Evolutionary conservation across 306 rosid genomes (phyloP).

Genomic region (Inga laurina): DNA sequence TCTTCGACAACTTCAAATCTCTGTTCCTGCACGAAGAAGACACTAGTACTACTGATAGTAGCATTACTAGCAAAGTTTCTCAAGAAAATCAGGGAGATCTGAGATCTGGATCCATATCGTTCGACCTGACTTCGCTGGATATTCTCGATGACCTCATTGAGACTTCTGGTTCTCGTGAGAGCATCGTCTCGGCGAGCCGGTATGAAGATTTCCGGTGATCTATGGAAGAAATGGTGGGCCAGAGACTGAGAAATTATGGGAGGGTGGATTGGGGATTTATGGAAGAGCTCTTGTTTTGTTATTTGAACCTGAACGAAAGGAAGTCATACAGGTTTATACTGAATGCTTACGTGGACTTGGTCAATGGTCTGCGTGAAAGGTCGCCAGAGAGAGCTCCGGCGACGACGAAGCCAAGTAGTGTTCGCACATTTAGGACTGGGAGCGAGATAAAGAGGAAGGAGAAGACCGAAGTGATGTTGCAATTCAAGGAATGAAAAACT

Average conservation of each 20-base stretch:
- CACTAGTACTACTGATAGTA: neutral
- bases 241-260: conserved; percentile 21
- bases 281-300: conserved; percentile 71
- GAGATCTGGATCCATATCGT: conserved; percentile 20
- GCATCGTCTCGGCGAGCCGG: conserved; percentile 60
- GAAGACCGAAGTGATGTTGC: conserved; percentile 8
- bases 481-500: neutral
- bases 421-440: conserved; percentile 37
- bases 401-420: conserved; percentile 41
- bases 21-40: conserved; percentile 42
- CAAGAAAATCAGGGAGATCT: neutral
- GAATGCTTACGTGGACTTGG: conserved; percentile 70
- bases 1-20: conserved; percentile 78
- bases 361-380: conserved; percentile 44
- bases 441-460: conserved; percentile 25
- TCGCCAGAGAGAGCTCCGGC: conserved; percentile 20
- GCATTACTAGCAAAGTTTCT: neutral
- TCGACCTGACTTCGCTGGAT: conserved; percentile 47
- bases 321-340: conserved; percentile 61
- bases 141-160: conserved; percentile 25
- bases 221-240: conserved; percentile 68
- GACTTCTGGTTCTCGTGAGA: conserved; percentile 30
- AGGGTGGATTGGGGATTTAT: conserved; percentile 76
- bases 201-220: conserved; percentile 60
- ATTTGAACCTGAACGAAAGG: conserved; percentile 63